Evolutionary conservation across 2,329 filamentous ascomycete genomes (phyloP).

Genomic region (Hymenoscyphus scutula): DNA sequence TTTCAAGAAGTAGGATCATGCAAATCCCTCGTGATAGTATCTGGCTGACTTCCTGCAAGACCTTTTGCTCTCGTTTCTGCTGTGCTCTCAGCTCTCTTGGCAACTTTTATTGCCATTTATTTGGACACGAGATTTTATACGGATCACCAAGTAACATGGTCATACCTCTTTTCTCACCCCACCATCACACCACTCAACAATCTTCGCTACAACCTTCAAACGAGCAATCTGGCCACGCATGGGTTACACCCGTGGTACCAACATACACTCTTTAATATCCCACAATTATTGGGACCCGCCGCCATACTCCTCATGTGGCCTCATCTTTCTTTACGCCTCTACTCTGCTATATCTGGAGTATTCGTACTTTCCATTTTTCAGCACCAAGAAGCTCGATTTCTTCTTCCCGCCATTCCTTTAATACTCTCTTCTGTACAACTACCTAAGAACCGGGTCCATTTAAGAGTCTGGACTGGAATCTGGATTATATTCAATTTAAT

Average conservation of each 20-base stretch:
- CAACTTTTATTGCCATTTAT: slow-evolving; percentile 69
- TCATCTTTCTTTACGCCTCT: slow-evolving; percentile 59
- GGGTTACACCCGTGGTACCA: slow-evolving; percentile 78
- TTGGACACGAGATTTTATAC: slow-evolving; percentile 86
- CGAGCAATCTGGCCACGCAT: slow-evolving; percentile 70
- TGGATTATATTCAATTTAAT: slow-evolving; percentile 71
- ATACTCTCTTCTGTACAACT: slow-evolving; percentile 70
- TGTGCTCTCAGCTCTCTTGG: slow-evolving; percentile 62
- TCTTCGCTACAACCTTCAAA: slow-evolving; percentile 68
- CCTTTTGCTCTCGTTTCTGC: slow-evolving; percentile 63
- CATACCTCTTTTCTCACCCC: slow-evolving; percentile 60
- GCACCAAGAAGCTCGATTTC: slow-evolving; percentile 78
- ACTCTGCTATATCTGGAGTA: slow-evolving; percentile 71
- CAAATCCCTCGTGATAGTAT: background rate
- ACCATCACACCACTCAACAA: slow-evolving; percentile 78
- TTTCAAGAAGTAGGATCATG: slow-evolving; percentile 63
- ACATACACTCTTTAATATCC: slow-evolving; percentile 68
- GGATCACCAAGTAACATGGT: slow-evolving; percentile 60
- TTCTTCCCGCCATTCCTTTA: slow-evolving; percentile 73
- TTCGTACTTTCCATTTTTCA: slow-evolving; percentile 70
- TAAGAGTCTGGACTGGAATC: slow-evolving; percentile 54
- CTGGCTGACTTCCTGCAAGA: slow-evolving; percentile 38
- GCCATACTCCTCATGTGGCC: slow-evolving; percentile 56
- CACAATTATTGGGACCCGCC: slow-evolving; percentile 70
- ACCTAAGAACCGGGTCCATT: slow-evolving; percentile 51